Evolutionary conservation across 2,329 filamentous ascomycete species (phyloP).

Genomic region (Fusarium udum): DNA sequence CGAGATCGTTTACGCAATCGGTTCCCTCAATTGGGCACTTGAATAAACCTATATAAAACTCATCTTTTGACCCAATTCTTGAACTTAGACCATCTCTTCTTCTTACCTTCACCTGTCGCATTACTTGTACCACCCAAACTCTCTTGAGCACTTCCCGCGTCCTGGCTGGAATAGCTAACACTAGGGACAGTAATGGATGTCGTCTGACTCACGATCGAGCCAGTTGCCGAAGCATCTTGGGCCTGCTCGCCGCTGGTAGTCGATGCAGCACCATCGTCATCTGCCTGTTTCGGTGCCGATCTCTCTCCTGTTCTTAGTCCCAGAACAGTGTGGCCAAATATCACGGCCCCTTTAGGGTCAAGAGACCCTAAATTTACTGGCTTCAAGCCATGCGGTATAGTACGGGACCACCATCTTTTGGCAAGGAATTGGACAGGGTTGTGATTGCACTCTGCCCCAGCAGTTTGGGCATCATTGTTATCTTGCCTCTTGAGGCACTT

Average conservation of each 20-base stretch:
- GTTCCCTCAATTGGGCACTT: too few relatives aligned
- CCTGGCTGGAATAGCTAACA: background rate
- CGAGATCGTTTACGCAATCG: too few relatives aligned
- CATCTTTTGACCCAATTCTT: background rate
- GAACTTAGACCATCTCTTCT: background rate
- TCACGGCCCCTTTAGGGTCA: background rate
- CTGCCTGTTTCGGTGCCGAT: background rate
- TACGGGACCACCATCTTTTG: slow-evolving; percentile 10
- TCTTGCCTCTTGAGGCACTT: background rate
- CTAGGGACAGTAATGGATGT: slow-evolving; percentile 8
- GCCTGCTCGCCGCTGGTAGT: background rate
- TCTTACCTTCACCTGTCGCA: background rate
- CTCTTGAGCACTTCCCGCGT: background rate
- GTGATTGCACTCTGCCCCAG: background rate
- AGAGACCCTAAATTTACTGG: background rate
- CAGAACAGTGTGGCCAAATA: background rate
- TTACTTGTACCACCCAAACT: background rate
- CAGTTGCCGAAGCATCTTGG: background rate
- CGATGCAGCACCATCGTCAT: background rate
- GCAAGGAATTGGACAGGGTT: slow-evolving; percentile 16
- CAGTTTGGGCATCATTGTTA: rapidly evolving
- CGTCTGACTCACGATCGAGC: background rate
- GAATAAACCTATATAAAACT: background rate
- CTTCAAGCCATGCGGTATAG: background rate
- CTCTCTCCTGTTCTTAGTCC: background rate